phyloP scores from a whole-genome alignment of 208 protist species.

The Naegleria gruberi region DNA sequence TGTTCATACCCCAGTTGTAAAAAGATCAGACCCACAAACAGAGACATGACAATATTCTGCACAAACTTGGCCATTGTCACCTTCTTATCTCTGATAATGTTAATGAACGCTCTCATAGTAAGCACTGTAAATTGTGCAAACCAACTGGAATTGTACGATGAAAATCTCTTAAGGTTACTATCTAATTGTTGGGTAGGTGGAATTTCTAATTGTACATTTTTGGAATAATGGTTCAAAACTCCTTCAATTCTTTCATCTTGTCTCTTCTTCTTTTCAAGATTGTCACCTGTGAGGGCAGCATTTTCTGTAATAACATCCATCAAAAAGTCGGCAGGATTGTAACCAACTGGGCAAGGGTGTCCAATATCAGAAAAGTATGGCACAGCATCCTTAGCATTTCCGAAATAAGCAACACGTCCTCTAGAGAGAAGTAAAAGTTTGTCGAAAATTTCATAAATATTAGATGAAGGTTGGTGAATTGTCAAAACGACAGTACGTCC shows the following conservation, averaged over 20 bases:
- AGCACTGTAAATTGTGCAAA: neutral
- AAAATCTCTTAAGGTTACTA: constrained; percentile 28
- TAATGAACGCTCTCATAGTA: neutral
- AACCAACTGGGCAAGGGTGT: constrained; percentile 20
- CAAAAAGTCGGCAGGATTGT: constrained; percentile 38
- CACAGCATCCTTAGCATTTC: constrained; percentile 10
- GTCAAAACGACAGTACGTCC: constrained; percentile 46
- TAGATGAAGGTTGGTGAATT: constrained; percentile 62
- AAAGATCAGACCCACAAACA: constrained; percentile 20
- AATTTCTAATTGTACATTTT: neutral
- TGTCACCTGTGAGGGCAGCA: neutral
- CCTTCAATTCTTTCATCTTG: neutral
- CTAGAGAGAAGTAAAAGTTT: neutral
- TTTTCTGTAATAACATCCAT: constrained; percentile 20
- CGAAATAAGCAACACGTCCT: constrained; percentile 8
- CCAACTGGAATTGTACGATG: neutral
- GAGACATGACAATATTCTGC: neutral
- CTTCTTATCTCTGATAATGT: constrained; percentile 6
- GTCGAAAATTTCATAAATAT: constrained; percentile 44
- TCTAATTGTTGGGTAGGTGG: neutral
- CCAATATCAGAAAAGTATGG: constrained; percentile 32
- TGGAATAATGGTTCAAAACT: neutral
- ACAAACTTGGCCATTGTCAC: neutral
- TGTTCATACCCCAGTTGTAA: neutral
- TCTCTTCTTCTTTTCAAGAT: neutral